Evolutionary conservation across 2,329 filamentous ascomycete species (phyloP).

Genomic region (Colletotrichum siamense): DNA sequence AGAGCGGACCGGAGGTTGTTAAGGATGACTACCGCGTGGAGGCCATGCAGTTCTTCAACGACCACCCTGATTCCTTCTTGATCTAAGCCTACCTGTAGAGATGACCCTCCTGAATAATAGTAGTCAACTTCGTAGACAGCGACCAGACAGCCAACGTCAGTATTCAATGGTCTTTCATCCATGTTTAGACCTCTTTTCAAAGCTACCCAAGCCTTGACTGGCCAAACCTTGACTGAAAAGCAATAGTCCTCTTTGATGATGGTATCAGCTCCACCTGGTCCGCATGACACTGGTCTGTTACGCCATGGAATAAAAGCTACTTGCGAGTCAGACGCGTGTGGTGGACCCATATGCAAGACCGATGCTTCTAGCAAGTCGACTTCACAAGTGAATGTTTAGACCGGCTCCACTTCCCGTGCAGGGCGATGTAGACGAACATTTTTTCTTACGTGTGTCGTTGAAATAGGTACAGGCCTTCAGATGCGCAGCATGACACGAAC

Average conservation of each 20-base stretch:
- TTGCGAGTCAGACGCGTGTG: not conserved
- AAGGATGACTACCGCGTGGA: constrained; percentile 1
- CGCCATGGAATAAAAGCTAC: not conserved
- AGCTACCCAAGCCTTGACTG: not conserved
- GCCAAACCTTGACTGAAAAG: not conserved
- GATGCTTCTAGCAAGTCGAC: not conserved
- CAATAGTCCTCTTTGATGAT: not conserved
- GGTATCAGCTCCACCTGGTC: not conserved
- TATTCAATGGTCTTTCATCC: not conserved
- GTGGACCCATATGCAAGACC: rapidly evolving
- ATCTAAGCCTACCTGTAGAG: not conserved
- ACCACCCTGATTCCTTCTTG: not conserved
- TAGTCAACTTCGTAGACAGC: not conserved
- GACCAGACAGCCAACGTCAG: rapidly evolving
- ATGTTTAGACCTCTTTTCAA: not conserved
- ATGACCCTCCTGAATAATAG: not conserved
- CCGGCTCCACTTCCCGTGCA: not conserved
- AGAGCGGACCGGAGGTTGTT: not conserved
- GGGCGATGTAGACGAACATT: not conserved
- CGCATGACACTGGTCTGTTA: not conserved
- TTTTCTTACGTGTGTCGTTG: not conserved
- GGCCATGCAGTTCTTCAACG: constrained; percentile 4
- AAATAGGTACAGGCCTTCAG: not conserved
- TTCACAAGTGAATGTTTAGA: not conserved
- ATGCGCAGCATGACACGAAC: not conserved